These are phyloP conservation scores for Spinellus fusiger DNA, from an alignment of 192 early-diverging fungal species.

Conservation along the genomic window DNA sequence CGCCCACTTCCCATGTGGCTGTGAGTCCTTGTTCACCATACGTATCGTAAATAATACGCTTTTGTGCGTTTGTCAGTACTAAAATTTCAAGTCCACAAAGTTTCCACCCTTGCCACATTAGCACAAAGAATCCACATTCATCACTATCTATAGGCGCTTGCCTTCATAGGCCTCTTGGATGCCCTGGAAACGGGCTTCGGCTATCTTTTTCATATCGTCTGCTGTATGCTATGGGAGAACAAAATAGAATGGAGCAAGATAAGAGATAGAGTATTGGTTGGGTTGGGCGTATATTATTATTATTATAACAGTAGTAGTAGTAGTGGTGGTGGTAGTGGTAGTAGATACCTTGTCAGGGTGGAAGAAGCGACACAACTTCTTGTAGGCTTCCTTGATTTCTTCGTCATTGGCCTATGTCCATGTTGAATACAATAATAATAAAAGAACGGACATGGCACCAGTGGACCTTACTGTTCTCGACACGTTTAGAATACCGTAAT, in stretches of 20 bases:
- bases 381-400: constrained; percentile 71
- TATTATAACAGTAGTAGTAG: background rate
- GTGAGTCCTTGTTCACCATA: constrained; percentile 87
- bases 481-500: constrained; percentile 66
- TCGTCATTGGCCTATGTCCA: constrained; percentile 49
- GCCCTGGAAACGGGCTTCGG: constrained; percentile 68
- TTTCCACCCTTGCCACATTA: background rate
- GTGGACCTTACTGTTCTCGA: constrained; percentile 7
- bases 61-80: constrained; percentile 75
- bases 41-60: constrained; percentile 83
- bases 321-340: no score
- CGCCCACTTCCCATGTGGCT: constrained; percentile 55
- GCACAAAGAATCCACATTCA: background rate
- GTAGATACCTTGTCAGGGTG: constrained; percentile 74
- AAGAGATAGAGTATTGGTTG: background rate
- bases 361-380: constrained; percentile 64
- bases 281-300: no score
- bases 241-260: constrained; percentile 3
- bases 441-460: no score
- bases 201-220: constrained; percentile 53
- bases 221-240: constrained; percentile 37
- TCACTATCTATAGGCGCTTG: constrained; percentile 14
- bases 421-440: background rate
- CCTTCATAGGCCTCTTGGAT: constrained; percentile 78
- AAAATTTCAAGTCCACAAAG: background rate